A percentile compares a stretch with the other conserved stretches of the same genome.
Conservation (phyloP, 768 basidiomycete genomes). For the Kwoniella mangroviensis region DNA sequence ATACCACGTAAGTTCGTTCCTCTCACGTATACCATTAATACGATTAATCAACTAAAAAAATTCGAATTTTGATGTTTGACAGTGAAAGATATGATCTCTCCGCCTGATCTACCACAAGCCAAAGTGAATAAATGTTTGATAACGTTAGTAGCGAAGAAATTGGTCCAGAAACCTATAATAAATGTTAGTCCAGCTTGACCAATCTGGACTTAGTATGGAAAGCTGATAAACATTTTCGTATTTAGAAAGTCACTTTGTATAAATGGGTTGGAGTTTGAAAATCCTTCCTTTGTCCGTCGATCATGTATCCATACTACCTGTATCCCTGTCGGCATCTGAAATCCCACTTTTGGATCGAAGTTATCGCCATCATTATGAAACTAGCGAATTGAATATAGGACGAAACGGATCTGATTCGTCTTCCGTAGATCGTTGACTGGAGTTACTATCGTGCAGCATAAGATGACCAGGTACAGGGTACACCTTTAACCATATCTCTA, state of each 20-base stretch:
- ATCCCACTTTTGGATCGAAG: not conserved
- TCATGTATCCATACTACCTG: not conserved
- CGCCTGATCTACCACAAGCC: constrained; percentile 84
- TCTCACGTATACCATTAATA: not conserved
- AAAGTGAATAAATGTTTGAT: constrained; percentile 92
- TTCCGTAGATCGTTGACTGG: no score
- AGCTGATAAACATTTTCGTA: not conserved
- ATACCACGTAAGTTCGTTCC: constrained; percentile 52
- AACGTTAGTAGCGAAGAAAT: constrained; percentile 82
- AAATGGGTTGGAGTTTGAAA: constrained; percentile 38
- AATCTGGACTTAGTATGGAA: no score
- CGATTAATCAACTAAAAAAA: no score
- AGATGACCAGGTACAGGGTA: no score
- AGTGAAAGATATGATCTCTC: constrained; percentile 78
- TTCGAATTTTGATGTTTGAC: not conserved
- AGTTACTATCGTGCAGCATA: no score
- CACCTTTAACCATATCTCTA: no score
- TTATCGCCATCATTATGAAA: not conserved
- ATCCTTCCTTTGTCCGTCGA: not conserved
- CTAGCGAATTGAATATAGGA: no score
- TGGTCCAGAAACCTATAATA: constrained; percentile 67
- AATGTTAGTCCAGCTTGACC: constrained; percentile 39
- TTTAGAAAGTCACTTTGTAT: constrained; percentile 39
- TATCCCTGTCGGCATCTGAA: not conserved
- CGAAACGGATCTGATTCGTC: no score